Conservation (phyloP, 2,329 filamentous ascomycete genomes). For the Pseudogymnoascus sp. region DNA sequence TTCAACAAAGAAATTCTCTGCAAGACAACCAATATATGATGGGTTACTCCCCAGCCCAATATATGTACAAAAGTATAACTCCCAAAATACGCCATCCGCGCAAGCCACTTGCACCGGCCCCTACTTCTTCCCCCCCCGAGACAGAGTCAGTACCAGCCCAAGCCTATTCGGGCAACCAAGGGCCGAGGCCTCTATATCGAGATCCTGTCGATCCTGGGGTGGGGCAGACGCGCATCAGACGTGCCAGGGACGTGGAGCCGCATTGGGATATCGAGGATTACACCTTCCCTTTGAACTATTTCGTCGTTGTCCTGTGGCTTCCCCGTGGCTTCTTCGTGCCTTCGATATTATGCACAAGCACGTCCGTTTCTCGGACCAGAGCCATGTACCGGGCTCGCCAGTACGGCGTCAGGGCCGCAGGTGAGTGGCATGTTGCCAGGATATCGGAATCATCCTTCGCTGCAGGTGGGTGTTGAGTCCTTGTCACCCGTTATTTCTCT, state of each 20-base stretch:
- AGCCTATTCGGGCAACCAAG: background rate
- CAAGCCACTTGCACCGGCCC: slow-evolving; percentile 1
- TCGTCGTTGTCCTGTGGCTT: background rate
- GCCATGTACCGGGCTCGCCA: background rate
- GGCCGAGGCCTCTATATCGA: background rate
- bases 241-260: background rate
- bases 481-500: background rate
- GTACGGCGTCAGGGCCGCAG: background rate
- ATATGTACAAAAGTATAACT: background rate
- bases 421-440: background rate
- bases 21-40: slow-evolving; percentile 2
- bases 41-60: background rate
- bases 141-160: background rate
- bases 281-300: background rate
- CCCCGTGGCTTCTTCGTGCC: background rate
- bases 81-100: background rate
- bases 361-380: background rate
- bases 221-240: background rate
- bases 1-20: background rate
- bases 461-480: background rate
- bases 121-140: background rate
- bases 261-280: background rate
- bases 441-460: background rate
- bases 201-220: slow-evolving; percentile 2
- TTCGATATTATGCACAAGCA: background rate